Conservation (phyloP, 306 rosid species). For the Rosa persica region DNA sequence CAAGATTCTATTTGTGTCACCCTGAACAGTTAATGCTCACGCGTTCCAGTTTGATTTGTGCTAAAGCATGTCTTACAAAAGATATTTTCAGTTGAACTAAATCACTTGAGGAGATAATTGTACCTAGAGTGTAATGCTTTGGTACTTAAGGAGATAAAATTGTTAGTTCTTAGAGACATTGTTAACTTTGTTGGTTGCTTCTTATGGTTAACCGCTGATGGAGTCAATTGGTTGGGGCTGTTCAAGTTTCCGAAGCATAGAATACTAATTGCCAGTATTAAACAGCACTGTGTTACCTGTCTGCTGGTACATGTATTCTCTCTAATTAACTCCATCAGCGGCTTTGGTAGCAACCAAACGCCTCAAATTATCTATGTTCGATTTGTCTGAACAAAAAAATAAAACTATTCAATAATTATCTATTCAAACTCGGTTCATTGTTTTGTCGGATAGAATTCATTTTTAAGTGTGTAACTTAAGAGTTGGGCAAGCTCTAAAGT, state of each 20-base stretch:
- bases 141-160: background rate
- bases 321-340: background rate
- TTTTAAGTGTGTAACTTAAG: background rate
- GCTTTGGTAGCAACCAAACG: background rate
- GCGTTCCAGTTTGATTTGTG: background rate
- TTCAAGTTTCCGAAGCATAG: constrained; percentile 5
- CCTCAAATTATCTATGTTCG: background rate
- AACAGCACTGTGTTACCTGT: constrained; percentile 2
- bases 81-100: background rate
- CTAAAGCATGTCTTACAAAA: background rate
- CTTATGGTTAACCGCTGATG: constrained; percentile 9
- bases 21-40: background rate
- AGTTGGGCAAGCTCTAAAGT: background rate
- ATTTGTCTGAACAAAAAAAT: background rate
- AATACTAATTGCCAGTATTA: background rate
- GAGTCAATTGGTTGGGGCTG: background rate
- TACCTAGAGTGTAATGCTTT: background rate
- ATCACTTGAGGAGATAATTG: background rate
- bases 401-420: background rate
- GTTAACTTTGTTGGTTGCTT: background rate
- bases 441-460: background rate
- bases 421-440: background rate
- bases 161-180: background rate
- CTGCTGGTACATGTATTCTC: background rate
- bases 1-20: background rate